A percentile compares a stretch with the other conserved stretches of the same genome.
These are phyloP conservation scores for Coemansia sp. DNA, from an alignment of 192 early-diverging fungal genomes.

Conservation along the genomic window DNA sequence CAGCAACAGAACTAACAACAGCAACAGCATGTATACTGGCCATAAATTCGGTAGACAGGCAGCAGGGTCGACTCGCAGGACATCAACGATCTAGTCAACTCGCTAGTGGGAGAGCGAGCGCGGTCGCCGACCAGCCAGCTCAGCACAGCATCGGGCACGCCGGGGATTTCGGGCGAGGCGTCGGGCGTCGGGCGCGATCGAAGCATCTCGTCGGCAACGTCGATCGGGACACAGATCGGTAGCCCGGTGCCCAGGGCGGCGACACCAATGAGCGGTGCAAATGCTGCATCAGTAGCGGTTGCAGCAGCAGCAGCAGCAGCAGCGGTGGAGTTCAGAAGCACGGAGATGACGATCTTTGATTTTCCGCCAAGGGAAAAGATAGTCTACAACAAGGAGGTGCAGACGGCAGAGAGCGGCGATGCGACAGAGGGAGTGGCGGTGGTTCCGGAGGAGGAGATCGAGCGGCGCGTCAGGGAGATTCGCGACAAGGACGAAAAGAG, in stretches of 20 bases:
- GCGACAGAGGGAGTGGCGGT: constrained; percentile 32
- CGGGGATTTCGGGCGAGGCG: constrained; percentile 22
- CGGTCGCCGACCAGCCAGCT: constrained; percentile 18
- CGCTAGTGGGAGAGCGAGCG: constrained; percentile 66
- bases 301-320: constrained; percentile 7
- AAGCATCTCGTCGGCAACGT: constrained; percentile 40
- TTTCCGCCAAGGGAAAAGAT: constrained; percentile 84
- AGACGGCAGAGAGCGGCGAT: constrained; percentile 59
- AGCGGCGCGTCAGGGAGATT: constrained; percentile 46
- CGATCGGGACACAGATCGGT: constrained; percentile 33
- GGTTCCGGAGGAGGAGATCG: constrained; percentile 47
- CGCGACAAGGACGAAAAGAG: constrained; percentile 49
- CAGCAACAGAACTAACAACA: not conserved
- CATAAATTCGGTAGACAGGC: constrained; percentile 15
- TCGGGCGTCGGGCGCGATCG: constrained; percentile 29
- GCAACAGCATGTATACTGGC: not conserved
- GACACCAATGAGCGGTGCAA: constrained; percentile 17
- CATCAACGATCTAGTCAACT: constrained; percentile 84
- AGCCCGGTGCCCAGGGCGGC: constrained; percentile 26
- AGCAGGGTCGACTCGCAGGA: constrained; percentile 59
- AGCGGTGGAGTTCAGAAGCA: constrained; percentile 61
- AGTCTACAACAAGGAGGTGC: constrained; percentile 87
- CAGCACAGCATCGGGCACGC: constrained; percentile 14
- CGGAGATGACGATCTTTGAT: constrained; percentile 80
- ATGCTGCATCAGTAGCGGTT: too few species aligned